Conservation (phyloP, 176 grass and related monocot genomes). For the Oryza meyeriana region DNA sequence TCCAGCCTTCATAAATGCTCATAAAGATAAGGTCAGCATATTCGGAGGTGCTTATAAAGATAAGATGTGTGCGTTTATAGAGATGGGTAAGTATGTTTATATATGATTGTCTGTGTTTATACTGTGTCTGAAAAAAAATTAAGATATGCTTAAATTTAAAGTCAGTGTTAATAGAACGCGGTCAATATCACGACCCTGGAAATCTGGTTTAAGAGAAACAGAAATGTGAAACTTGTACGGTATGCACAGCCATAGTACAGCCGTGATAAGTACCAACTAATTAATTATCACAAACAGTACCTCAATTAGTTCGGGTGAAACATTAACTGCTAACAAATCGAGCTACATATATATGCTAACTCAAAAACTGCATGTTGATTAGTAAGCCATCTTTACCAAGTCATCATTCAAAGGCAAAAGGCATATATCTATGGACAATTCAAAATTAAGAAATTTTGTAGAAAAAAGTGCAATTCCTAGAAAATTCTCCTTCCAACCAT, state of each 20-base stretch:
- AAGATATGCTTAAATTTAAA: not conserved
- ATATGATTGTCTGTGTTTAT: no score
- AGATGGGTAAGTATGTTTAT: no score
- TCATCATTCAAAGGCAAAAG: not conserved
- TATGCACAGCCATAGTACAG: not conserved
- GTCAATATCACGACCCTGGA: not conserved
- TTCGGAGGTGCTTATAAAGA: no score
- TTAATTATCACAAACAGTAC: not conserved
- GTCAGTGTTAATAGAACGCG: not conserved
- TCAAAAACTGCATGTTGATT: no score
- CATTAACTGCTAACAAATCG: not conserved
- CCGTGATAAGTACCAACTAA: not conserved
- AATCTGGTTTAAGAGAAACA: not conserved
- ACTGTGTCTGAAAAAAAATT: no score
- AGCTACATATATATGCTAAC: not conserved
- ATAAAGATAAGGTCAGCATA: no score
- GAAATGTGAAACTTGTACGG: not conserved
- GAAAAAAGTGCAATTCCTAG: not conserved
- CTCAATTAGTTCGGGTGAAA: not conserved
- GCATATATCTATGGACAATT: not conserved
- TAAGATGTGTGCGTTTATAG: no score
- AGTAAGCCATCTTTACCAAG: not conserved
- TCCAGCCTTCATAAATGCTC: no score
- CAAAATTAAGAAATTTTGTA: not conserved
- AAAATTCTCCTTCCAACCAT: not conserved